A percentile compares a stretch with the other conserved stretches of the same genome.
These are phyloP conservation scores for Ilyonectria sp. DNA, from an alignment of 2,329 filamentous ascomycete genomes.

Conservation along the genomic window DNA sequence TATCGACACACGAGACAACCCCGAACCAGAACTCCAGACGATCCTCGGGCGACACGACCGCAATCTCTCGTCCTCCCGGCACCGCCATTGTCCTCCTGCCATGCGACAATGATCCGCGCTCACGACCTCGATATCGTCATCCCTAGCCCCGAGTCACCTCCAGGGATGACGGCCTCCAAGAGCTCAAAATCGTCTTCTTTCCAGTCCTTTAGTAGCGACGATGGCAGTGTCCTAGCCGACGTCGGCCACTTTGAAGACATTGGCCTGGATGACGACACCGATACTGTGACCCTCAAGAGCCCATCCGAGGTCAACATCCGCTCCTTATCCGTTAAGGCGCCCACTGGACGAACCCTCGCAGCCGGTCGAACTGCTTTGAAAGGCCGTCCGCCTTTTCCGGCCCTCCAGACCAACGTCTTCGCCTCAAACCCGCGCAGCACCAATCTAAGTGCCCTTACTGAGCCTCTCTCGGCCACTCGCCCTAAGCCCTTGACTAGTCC, in stretches of 20 bases:
- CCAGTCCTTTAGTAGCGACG: constrained; percentile 83
- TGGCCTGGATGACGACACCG: constrained; percentile 80
- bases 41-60: constrained; percentile 32
- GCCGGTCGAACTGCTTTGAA: constrained; percentile 48
- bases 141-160: constrained; percentile 55
- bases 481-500: constrained; percentile 46
- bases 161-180: constrained; percentile 84
- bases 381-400: constrained; percentile 61
- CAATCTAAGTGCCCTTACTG: constrained; percentile 58
- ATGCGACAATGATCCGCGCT: constrained; percentile 56
- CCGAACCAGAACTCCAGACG: constrained; percentile 24
- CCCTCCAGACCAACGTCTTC: constrained; percentile 62
- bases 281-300: constrained; percentile 64
- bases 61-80: constrained; percentile 33
- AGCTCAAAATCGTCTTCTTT: constrained; percentile 94
- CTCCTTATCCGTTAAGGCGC: constrained; percentile 49
- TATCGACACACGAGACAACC: constrained; percentile 1
- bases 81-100: constrained; percentile 34
- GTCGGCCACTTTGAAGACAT: constrained; percentile 94
- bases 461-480: constrained; percentile 50
- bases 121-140: constrained; percentile 50
- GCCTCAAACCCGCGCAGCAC: constrained; percentile 67
- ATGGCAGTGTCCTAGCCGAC: constrained; percentile 79
- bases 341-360: constrained; percentile 50
- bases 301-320: constrained; percentile 61